phyloP scores from a whole-genome alignment of 176 grass and related monocot species.

The Cenchrus purpureus region DNA sequence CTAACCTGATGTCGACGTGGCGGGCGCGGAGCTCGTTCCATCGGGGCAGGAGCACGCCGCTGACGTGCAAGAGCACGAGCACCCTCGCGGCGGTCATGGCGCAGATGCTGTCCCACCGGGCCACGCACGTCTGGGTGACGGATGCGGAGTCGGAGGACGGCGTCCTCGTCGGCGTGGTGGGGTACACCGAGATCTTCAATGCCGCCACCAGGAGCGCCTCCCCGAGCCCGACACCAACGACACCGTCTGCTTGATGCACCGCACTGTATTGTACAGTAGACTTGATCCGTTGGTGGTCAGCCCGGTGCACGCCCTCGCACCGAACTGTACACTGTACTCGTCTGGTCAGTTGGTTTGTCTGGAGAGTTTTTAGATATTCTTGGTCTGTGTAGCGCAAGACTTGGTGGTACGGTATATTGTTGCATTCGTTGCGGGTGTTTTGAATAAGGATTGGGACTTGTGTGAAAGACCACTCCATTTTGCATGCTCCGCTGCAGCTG shows the following conservation, averaged over 20 bases:
- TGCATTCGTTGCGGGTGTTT: constrained; percentile 43
- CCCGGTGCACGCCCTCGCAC: not conserved
- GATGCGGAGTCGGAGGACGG: constrained; percentile 59
- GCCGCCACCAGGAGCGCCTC: constrained; percentile 63
- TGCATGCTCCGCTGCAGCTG: constrained; percentile 22
- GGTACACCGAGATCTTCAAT: constrained; percentile 81
- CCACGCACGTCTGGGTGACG: constrained; percentile 92
- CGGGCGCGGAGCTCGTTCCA: constrained; percentile 68
- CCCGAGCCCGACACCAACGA: not conserved
- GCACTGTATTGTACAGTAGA: not conserved
- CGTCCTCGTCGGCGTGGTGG: constrained; percentile 76
- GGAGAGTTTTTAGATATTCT: not conserved
- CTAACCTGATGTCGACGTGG: constrained; percentile 50
- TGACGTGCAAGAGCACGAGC: constrained; percentile 84
- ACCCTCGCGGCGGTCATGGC: constrained; percentile 91
- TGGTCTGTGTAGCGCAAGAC: constrained; percentile 10
- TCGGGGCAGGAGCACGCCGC: constrained; percentile 64
- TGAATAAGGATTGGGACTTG: constrained; percentile 26
- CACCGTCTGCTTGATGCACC: constrained; percentile 46
- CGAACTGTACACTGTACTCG: constrained; percentile 9
- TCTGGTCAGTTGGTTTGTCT: not conserved
- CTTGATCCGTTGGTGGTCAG: constrained; percentile 2
- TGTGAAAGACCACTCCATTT: constrained; percentile 3
- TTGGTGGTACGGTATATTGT: constrained; percentile 27
- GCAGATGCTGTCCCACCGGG: constrained; percentile 88